Evolutionary conservation across 352 stramenopile species (phyloP).

Genomic region (Globisporangium okanoganense): DNA sequence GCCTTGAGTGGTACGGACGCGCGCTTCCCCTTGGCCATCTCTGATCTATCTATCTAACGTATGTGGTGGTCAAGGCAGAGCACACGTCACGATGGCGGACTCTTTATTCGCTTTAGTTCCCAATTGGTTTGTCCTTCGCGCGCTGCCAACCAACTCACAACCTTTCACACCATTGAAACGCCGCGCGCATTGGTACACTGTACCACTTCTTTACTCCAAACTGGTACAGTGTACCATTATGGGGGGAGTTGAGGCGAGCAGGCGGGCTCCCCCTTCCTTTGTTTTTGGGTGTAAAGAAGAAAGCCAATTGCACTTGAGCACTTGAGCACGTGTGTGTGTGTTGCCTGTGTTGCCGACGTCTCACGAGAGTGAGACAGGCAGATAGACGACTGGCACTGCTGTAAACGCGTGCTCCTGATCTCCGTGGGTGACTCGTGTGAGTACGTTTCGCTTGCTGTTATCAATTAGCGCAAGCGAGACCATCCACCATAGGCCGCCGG

Average conservation of each 20-base stretch:
- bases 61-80: neutral
- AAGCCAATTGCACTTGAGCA: neutral
- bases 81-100: conserved; percentile 5
- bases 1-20: conserved; percentile 19
- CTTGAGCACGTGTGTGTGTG: neutral
- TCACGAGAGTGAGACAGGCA: too few species aligned
- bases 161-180: conserved; percentile 15
- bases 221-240: too few species aligned
- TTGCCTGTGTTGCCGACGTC: neutral
- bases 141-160: conserved; percentile 19
- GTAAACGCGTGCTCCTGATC: too few species aligned
- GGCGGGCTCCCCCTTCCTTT: neutral
- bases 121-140: conserved; percentile 7
- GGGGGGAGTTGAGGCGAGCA: neutral
- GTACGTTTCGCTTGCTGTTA: too few species aligned
- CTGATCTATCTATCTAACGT: neutral
- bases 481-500: conserved; percentile 9
- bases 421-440: too few species aligned
- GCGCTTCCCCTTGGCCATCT: conserved; percentile 18
- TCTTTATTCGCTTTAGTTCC: neutral
- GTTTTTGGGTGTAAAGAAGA: neutral
- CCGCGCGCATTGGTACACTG: neutral
- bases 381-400: too few species aligned
- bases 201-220: too few species aligned
- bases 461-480: neutral